Percentiles rank a stretch among this genome's conserved stretches.
Evolutionary conservation across 2,329 filamentous ascomycete species (phyloP).

Genomic region (Mycogone perniciosa): DNA sequence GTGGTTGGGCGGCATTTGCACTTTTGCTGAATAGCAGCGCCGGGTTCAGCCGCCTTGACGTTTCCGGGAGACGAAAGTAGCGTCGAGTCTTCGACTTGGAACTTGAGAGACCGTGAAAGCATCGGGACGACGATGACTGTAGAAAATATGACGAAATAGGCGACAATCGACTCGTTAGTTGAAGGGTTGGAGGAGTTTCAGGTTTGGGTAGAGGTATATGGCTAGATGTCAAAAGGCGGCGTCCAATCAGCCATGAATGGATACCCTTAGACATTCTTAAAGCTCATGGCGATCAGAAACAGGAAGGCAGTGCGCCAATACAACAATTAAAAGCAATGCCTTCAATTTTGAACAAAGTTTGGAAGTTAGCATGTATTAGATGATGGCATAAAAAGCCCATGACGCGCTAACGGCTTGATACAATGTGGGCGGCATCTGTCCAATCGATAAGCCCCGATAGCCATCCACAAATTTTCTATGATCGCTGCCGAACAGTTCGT

Average conservation of each 20-base stretch:
- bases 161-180: conserved; percentile 5
- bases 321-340: neutral
- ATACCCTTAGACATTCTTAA: conserved; percentile 36
- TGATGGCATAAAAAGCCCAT: conserved; percentile 25
- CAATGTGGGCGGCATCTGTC: conserved; percentile 14
- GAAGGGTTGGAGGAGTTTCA: neutral
- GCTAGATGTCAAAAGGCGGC: conserved; percentile 27
- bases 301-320: conserved; percentile 10
- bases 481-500: neutral
- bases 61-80: too few relatives aligned
- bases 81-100: neutral
- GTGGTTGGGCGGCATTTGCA: too few relatives aligned
- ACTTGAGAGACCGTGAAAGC: neutral
- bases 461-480: conserved; percentile 34
- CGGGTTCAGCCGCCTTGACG: too few relatives aligned
- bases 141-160: neutral
- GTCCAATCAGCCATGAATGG: conserved; percentile 30
- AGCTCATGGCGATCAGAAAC: conserved; percentile 30
- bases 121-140: neutral
- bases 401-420: conserved; percentile 27
- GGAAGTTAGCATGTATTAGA: conserved; percentile 2
- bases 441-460: conserved; percentile 39
- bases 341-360: neutral
- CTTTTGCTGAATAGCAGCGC: neutral
- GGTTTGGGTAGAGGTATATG: conserved; percentile 11